These are phyloP conservation scores for Phialophora tarda DNA, from an alignment of 2,329 filamentous ascomycete genomes.

Conservation along the genomic window DNA sequence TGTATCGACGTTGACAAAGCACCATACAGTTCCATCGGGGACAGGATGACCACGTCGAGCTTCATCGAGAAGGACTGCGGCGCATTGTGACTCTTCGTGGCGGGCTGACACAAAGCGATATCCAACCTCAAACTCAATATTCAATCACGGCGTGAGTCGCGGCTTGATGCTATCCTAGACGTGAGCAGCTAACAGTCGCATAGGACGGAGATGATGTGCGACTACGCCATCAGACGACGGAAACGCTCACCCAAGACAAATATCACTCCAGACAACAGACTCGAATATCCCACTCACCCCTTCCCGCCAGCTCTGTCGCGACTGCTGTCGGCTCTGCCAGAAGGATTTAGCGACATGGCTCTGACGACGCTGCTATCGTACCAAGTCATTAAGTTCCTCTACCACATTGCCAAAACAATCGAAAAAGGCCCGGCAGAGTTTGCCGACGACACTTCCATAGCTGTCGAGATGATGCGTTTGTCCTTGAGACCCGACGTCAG, in stretches of 20 bases:
- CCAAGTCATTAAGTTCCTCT: slow-evolving; percentile 23
- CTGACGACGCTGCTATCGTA: slow-evolving; percentile 11
- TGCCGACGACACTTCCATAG: slow-evolving; percentile 10
- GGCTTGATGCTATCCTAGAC: background rate
- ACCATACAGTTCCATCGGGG: slow-evolving; percentile 11
- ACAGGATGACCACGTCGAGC: slow-evolving; percentile 18
- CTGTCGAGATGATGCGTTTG: slow-evolving; percentile 20
- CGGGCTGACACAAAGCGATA: slow-evolving; percentile 7
- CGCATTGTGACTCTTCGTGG: slow-evolving; percentile 18
- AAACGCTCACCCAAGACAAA: slow-evolving; percentile 14
- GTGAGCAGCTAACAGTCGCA: background rate
- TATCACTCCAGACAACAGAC: slow-evolving; percentile 8
- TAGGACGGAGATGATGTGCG: slow-evolving; percentile 24
- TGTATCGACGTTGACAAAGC: background rate
- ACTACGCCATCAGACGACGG: slow-evolving; percentile 16
- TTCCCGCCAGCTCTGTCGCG: slow-evolving; percentile 20
- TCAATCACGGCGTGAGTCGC: slow-evolving; percentile 18
- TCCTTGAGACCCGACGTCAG: slow-evolving; percentile 10
- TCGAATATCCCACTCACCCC: slow-evolving; percentile 27
- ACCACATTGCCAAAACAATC: slow-evolving; percentile 12
- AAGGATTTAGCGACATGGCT: slow-evolving; percentile 26
- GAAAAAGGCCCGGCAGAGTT: slow-evolving; percentile 13
- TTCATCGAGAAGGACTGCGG: slow-evolving; percentile 21
- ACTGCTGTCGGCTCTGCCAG: slow-evolving; percentile 16
- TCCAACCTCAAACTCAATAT: slow-evolving; percentile 16